Evolutionary conservation across 768 basidiomycete species (phyloP), one percentile per base, ranked within the genome.

Genomic region (Tulasnella sp.): DNA sequence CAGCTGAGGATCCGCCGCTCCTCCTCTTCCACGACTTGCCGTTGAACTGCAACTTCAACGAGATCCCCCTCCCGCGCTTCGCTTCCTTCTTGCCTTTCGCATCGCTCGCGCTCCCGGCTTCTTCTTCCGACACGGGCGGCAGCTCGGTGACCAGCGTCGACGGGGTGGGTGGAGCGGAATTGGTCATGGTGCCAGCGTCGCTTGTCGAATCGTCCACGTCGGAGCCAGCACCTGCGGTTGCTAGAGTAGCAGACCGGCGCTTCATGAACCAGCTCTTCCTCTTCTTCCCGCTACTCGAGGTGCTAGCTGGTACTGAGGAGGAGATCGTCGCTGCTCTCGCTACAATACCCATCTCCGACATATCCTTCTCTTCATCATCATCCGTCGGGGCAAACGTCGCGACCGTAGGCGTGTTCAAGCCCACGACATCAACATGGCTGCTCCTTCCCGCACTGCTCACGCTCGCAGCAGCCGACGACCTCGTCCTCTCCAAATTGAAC

Each of bases 181-280:
- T 37, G 64, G 54, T 16, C 64, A 69, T 69, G 31, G 64, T n/a
- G 12, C 64, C 34, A 7, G 64, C 64, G 5, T 37, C 64, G 31
- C 31, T 31, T 31, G 54, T 18, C 22, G 64, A 28, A 37, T 69
- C 64, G 6, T 69, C 64, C 31, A 69, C 64, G 64, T 69, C 64
- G 2, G 64, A 69, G 64, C 64, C 64, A 5, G 22, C n/a, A 3
- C 64, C 64, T 2, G 18, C 4, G 54, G 1, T 54, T 0, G 54
- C 54, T 3, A 54, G n/a, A 24, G 54, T 54, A 24, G 54, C 54
- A 7, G 64, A 28, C 37, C 64, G n/a, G 9, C 64, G 64, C 9
- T 69, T 69, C 31, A 69, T 37, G 64, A 69, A 69, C 64, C 64
- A 69, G 64, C 64, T 69, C 31, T 69, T 69, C 64, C 64, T 34